Base-by-base conservation (phyloP, 2,329 filamentous ascomycete species). In the Aotearoamyces nothofagi region DNA sequence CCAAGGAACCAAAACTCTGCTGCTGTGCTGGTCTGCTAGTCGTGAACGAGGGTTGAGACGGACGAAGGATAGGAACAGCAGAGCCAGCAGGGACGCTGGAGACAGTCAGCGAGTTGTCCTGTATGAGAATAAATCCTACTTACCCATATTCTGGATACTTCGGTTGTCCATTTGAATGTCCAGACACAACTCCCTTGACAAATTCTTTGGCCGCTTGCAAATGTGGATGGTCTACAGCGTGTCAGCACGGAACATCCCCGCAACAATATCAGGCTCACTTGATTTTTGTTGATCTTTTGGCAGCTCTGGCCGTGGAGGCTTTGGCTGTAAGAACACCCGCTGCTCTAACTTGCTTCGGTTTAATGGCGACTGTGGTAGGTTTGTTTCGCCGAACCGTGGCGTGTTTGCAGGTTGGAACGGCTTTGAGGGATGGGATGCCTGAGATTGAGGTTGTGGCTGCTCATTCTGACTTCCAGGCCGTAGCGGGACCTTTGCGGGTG, bases 341-440 rank as follows among this genome's bases (percentile, higher is more conserved):
- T 37, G 38, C 10, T 39, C 30, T 12, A 44, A 33, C 26, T 46
- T 47, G 11, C 31, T 24, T 16, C 38, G 37, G 33, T 40, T 33
- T n/a, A 50, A 34, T 9, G 47, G 44, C 13, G 46, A 48, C n/a
- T 47, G 43, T 7, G 46, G 45, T 12, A 47, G 27, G 7, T 38
- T 44, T n/a, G 45, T 32, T 27, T 45, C 37, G 14, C 47, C 47
- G 31, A 51, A 51, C 22, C 41, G 40, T 12, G 46, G 47, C 13
- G 36, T 35, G 24, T 22, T 38, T 12, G 37, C 34, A 15, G 24
- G 30, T 9, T 27, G 22, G 14, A 25, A 15, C 9, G 17, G 33
- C 15, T 37, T 37, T 4, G 32, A 27, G 14, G 33, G n/a, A 20
- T 33, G 33, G 7, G 30, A 14, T 17, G 20, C 22, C 13, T 40